A percentile compares a stretch with the other conserved stretches of the same genome.
phyloP scores from a whole-genome alignment of 1,284 basidiomycete genomes.

The Xerocomus nothofagi region DNA sequence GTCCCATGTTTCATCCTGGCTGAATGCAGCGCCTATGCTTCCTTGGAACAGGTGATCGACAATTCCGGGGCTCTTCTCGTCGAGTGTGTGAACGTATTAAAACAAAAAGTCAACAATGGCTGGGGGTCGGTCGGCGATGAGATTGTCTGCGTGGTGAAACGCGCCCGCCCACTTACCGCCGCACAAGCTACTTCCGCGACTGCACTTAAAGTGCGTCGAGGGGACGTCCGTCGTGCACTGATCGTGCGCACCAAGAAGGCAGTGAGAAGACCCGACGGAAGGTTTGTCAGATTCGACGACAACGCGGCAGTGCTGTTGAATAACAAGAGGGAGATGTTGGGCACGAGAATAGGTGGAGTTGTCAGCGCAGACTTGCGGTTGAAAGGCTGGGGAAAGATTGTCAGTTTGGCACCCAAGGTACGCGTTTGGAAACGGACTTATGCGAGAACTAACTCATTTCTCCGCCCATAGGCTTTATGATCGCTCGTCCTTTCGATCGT shows the following conservation, averaged over 20 bases:
- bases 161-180: conserved; percentile 80
- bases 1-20: conserved; percentile 25
- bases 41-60: conserved; percentile 78
- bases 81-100: conserved; percentile 96
- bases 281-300: conserved; percentile 91
- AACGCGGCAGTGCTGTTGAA: conserved; percentile 96
- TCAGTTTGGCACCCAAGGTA: conserved; percentile 91
- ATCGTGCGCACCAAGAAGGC: conserved; percentile 90
- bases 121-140: conserved; percentile 88
- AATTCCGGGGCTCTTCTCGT: conserved; percentile 97
- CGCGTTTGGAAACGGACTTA: conserved; percentile 11
- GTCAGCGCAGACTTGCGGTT: conserved; percentile 89
- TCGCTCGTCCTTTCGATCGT: background rate
- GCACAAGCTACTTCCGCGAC: conserved; percentile 61
- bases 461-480: conserved; percentile 22
- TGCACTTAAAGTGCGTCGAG: conserved; percentile 83
- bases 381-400: conserved; percentile 95
- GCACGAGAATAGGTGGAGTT: conserved; percentile 91
- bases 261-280: conserved; percentile 83
- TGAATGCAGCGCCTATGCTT: background rate
- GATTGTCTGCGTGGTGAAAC: conserved; percentile 95
- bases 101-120: conserved; percentile 92
- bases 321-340: conserved; percentile 96
- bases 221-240: conserved; percentile 93
- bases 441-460: background rate